Percentiles rank a stretch among this genome's conserved stretches.
Conservation (phyloP, 116 monocot species). For the Zostera marina region DNA sequence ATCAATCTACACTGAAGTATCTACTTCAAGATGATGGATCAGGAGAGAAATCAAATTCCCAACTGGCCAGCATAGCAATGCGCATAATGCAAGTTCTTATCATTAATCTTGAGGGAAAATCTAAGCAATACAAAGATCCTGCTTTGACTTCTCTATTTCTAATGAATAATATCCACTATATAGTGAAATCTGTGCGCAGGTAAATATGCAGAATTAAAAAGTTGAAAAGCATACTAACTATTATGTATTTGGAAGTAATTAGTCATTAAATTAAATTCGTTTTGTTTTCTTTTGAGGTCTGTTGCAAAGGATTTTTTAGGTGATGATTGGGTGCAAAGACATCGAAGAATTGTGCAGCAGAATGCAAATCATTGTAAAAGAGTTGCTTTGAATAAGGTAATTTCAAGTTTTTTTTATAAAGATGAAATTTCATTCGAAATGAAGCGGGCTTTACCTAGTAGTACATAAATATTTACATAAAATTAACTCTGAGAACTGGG, state of each 20-base stretch:
- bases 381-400: slow-evolving; percentile 82
- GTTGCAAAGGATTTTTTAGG: slow-evolving; percentile 87
- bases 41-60: slow-evolving; percentile 24
- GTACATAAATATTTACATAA: no score
- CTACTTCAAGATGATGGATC: slow-evolving; percentile 54
- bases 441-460: no score
- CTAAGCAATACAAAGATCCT: slow-evolving; percentile 92
- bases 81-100: slow-evolving; percentile 89
- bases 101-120: slow-evolving; percentile 77
- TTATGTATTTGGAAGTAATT: background rate
- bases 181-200: slow-evolving; percentile 95
- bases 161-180: slow-evolving; percentile 98
- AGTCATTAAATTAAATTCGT: no score
- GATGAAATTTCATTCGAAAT: background rate
- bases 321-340: slow-evolving; percentile 92
- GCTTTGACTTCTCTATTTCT: slow-evolving; percentile 69
- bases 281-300: slow-evolving; percentile 27
- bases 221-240: background rate
- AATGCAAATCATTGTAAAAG: slow-evolving; percentile 80
- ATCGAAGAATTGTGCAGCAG: slow-evolving; percentile 85
- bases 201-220: slow-evolving; percentile 12
- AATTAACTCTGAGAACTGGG: no score
- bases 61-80: slow-evolving; percentile 70
- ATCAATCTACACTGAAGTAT: slow-evolving; percentile 45
- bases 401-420: background rate